Base-by-base conservation (phyloP, 2,329 filamentous ascomycete species). In the Thielaviopsis euricoi region DNA sequence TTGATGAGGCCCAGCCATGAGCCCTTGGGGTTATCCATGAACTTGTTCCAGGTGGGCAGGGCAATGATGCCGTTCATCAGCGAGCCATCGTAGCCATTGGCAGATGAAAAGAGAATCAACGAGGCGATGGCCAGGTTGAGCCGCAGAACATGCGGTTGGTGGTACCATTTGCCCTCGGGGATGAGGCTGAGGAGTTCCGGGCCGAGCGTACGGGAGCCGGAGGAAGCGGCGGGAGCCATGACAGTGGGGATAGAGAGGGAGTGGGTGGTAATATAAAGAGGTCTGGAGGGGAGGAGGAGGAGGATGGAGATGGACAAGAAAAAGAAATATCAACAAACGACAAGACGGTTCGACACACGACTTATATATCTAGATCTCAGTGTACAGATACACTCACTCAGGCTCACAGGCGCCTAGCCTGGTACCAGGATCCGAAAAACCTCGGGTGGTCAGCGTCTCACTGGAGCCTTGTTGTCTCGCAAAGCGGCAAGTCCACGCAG, bases 101-200 rank as follows among this genome's bases (percentile, higher is more conserved):
- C 76, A 49, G 72, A 74, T 13, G 72, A 73, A 65, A 75, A 76
- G 49, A 73, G 73, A 52, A 76, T 62, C 59, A 76, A 63, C 60
- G 72, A 76, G 63, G 73, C 72, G 56, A 76, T 71, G 22, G 79
- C 78, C 66, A 80, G 74, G 62, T 76, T 90, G 60, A 62, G 67
- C 93, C 89, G 64, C 88, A 88, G 37, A 87, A 93, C 82, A 91
- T 93, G 21, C 88, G 87, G 17, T 86, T 88, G 0, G 15, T 57
- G 40, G 46, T 53, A 94, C 84, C 37, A 94, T 0, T 87, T 85
- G n/a, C 93, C 83, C 1, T 87, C 80, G 60, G 94, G 85, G 65
- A 89, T 91, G 0, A 87, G 83, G 2, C 89, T 81, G 1, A 83
- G 84, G 21, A 90, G 73, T 62, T 83, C 81, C 1, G 86, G 85